A percentile compares a stretch with the other conserved stretches of the same genome.
Conservation (phyloP, 2,329 filamentous ascomycete species). For the Dryadomyces quercus-mongolicae region DNA sequence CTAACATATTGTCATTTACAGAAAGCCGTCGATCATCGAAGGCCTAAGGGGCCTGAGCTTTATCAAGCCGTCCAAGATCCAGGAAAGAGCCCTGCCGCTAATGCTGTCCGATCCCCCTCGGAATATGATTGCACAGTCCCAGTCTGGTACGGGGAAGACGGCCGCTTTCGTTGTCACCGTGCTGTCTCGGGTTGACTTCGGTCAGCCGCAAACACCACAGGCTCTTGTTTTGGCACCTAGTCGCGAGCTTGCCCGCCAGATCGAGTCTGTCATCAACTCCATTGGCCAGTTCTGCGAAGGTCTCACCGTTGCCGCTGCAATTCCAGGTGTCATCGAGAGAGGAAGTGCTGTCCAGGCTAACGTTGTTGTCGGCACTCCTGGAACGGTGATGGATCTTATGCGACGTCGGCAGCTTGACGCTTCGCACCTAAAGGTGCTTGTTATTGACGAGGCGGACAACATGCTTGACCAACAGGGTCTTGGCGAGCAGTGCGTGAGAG, state of each 20-base stretch:
- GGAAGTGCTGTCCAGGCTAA: conserved; percentile 59
- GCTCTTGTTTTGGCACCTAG: conserved; percentile 84
- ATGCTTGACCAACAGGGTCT: conserved; percentile 95
- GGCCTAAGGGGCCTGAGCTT: conserved; percentile 76
- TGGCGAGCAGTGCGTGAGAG: conserved; percentile 85
- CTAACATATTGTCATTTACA: conserved; percentile 10
- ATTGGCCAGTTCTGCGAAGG: conserved; percentile 77
- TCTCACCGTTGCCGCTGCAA: conserved; percentile 66
- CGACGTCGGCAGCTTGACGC: conserved; percentile 63
- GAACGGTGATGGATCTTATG: conserved; percentile 82
- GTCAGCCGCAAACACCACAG: conserved; percentile 58
- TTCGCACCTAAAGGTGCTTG: conserved; percentile 64
- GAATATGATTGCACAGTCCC: conserved; percentile 98
- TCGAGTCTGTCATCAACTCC: conserved; percentile 67
- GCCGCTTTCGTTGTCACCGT: conserved; percentile 92
- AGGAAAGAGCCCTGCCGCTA: conserved; percentile 85
- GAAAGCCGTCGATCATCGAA: conserved; percentile 55
- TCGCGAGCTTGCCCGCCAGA: conserved; percentile 89
- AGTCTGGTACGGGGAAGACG: conserved; percentile 96
- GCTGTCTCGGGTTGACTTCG: conserved; percentile 72
- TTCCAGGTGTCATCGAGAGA: conserved; percentile 64
- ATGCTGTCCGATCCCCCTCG: conserved; percentile 75
- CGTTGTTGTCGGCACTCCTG: conserved; percentile 85
- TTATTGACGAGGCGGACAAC: conserved; percentile 95
- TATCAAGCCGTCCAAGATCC: conserved; percentile 92